Evolutionary conservation across 768 basidiomycete species (phyloP), one percentile per base, ranked within the genome.

Genomic region (Mycena indigotica): DNA sequence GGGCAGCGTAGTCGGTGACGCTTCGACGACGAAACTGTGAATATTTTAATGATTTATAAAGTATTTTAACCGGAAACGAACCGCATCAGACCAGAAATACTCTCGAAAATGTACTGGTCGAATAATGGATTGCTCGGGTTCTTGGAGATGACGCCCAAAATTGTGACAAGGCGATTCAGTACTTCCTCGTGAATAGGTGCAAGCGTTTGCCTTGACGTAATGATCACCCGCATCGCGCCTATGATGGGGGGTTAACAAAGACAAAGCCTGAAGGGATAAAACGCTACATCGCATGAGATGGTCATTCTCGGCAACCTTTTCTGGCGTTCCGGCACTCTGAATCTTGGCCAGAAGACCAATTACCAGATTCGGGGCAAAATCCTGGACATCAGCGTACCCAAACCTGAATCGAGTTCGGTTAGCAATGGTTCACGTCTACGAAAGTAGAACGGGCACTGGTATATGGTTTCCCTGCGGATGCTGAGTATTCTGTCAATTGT

Each of bases 121-220:
- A 99, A 98, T 63, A 89, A 87, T 2, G 97, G 97, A 72, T 99
- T 99, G 70, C 91, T 94, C 16, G 97, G 96, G 70, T 99, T 99
- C 76, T 90, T 92, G 58, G 90, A 92, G 65, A 96, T 94, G 53
- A 88, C 81, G 13, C 90, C 88, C 28, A 98, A 80, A 66, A 98
- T 95, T 25, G 75, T 72, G 54, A 97, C 91, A 6, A 99, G 83
- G 13, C 89, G 86, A 39, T 70, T 74, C 5, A 98, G 80, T 2
- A 87, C 80, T 32, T 75, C 77, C 57, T 87, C 82, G 66, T 87
- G 90, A 6, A 74, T 78, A 0, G 90, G 85, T 0, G 81, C 86
- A 40, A 98, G 76, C 3, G 85, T 80, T 65, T 92, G 87, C 19
- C 91, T 83, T 15, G 93, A 91, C 0, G 93, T 96, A 49, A 98